A percentile compares a stretch with the other conserved stretches of the same genome.
phyloP scores from a whole-genome alignment of 495 filamentous ascomycete genomes.

The Durotheca rogersii region DNA sequence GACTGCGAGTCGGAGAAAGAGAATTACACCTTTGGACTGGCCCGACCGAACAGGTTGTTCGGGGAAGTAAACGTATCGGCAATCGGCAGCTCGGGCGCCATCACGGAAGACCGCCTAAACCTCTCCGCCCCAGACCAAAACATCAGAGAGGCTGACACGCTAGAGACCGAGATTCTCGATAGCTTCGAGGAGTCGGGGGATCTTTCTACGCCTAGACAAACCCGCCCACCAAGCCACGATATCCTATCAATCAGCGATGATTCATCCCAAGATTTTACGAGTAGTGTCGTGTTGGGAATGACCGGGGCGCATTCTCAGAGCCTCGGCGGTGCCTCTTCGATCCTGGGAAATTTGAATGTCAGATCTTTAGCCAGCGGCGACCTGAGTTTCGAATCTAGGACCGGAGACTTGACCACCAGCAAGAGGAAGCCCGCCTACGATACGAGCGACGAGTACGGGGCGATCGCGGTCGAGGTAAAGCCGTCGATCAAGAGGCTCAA shows the following conservation, averaged over 20 bases:
- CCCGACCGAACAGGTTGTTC: slow-evolving; percentile 62
- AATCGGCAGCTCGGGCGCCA: slow-evolving; percentile 58
- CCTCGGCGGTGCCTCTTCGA: slow-evolving; percentile 46
- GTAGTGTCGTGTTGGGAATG: slow-evolving; percentile 37
- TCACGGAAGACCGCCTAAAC: slow-evolving; percentile 46
- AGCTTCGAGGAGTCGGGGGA: slow-evolving; percentile 42
- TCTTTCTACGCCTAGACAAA: slow-evolving; percentile 39
- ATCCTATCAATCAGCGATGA: slow-evolving; percentile 24
- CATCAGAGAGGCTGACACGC: slow-evolving; percentile 37
- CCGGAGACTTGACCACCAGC: slow-evolving; percentile 41
- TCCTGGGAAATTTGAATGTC: slow-evolving; percentile 46
- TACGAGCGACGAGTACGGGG: slow-evolving; percentile 40
- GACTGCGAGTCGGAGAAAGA: slow-evolving; percentile 45
- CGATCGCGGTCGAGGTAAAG: slow-evolving; percentile 19
- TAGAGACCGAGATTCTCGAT: slow-evolving; percentile 43
- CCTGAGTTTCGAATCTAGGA: slow-evolving; percentile 7
- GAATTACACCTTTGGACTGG: slow-evolving; percentile 41
- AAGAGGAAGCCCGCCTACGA: slow-evolving; percentile 47
- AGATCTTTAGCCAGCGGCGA: slow-evolving; percentile 36
- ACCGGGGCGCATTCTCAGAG: slow-evolving; percentile 36
- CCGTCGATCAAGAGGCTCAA: slow-evolving; percentile 50
- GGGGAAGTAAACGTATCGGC: slow-evolving; percentile 76
- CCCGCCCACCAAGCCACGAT: slow-evolving; percentile 16
- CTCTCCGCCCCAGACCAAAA: slow-evolving; percentile 41
- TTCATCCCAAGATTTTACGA: slow-evolving; percentile 37